Conservation (phyloP, 1,139 yeast genomes). For the Suhomyces choctaworum region DNA sequence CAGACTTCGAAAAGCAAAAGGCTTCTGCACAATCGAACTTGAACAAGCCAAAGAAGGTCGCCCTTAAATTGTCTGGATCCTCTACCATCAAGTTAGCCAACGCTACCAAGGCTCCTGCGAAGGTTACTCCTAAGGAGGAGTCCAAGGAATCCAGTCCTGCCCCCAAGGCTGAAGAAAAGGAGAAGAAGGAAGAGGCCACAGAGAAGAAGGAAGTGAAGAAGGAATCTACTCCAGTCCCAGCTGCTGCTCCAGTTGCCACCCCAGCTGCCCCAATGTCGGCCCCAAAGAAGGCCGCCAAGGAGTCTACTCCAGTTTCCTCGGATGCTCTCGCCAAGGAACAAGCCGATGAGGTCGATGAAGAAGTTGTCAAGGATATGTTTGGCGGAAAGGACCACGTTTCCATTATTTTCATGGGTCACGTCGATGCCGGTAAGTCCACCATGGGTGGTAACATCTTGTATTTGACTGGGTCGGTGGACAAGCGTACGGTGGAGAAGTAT, state of each 20-base stretch:
- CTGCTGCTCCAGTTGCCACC: constrained; percentile 20
- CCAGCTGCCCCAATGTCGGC: constrained; percentile 20
- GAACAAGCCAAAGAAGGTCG: constrained; percentile 57
- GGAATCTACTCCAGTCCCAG: constrained; percentile 17
- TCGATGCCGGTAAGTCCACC: constrained; percentile 98
- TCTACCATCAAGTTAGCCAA: constrained; percentile 70
- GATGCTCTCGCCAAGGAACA: constrained; percentile 67
- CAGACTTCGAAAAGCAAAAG: constrained; percentile 80
- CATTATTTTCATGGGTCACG: constrained; percentile 98
- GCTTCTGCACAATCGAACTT: constrained; percentile 37
- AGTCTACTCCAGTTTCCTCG: constrained; percentile 31
- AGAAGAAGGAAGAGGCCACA: background rate
- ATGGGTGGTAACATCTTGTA: constrained; percentile 97
- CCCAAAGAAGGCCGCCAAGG: constrained; percentile 18
- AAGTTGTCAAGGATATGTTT: constrained; percentile 84
- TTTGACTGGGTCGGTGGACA: constrained; percentile 95
- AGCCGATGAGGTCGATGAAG: constrained; percentile 86
- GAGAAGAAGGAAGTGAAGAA: constrained; percentile 8
- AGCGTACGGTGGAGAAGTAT: constrained; percentile 97
- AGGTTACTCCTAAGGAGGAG: constrained; percentile 20
- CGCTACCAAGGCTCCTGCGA: constrained; percentile 44
- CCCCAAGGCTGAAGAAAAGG: background rate
- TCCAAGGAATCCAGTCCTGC: constrained; percentile 1
- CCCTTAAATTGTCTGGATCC: constrained; percentile 61
- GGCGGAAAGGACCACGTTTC: constrained; percentile 98